Base-by-base conservation (phyloP, 768 basidiomycete species). In the Tricholoma sp. region DNA sequence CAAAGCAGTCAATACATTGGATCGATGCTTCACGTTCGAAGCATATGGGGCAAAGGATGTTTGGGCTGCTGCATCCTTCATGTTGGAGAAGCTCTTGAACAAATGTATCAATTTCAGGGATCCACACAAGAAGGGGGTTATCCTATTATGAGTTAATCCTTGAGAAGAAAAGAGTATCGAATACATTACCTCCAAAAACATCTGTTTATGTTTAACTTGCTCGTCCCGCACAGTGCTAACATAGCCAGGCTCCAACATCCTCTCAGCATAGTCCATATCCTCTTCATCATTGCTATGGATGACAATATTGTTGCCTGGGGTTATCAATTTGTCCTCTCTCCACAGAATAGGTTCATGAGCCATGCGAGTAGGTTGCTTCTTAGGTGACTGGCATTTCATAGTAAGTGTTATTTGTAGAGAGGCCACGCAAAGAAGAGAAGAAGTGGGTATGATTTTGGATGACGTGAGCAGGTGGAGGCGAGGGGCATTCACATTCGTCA, bases 401-500 rank as follows among this genome's bases (percentile, higher is more conserved):
- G 36, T 52, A 39, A 3, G 5, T 28, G 20, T 20, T 36, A 17
- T 8, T 37, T 1, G 24, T 37, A 52, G 51, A 52, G 18, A 52
- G 9, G 29, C 49, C n/a, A 18, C 15, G 28, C 12, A 2, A 29
- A 12, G 24, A 9, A 15, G 41, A 10, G 9, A 52, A 15, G 15
- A 52, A 17, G 31, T 51, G 10, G 3, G 50, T 57, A 57, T 57
- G 56, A 39, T 11, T 24, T 44, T 57, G 50, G 29, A 52, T 15
- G 15, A 47, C 5, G 13, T 10, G 9, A 31, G 49, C 15, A 29
- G 51, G 47, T 7, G 6, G 47, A 15, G 47, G 17, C n/a, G 29
- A 31, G 28, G 47, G 47, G 47, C 13, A 48, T 48, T 48, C 47
- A 48, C n/a, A n/a, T n/a, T 48, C 28, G 17, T 48, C 15, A 9